Conservation (phyloP, 176 grass and related monocot genomes). For the Cenchrus purpureus region DNA sequence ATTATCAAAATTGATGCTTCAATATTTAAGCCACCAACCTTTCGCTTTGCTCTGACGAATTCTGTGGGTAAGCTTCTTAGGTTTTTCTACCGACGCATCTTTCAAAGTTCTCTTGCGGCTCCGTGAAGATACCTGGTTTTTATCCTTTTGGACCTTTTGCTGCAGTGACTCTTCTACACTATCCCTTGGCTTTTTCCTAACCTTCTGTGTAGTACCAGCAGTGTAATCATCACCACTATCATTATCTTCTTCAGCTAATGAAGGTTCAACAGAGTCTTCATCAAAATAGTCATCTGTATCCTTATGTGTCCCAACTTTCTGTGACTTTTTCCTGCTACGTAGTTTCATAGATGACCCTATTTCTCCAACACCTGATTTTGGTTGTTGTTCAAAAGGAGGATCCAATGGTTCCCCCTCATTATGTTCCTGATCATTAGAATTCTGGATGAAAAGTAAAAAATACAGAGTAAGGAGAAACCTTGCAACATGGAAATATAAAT, state of each 20-base stretch:
- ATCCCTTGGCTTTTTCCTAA: constrained; percentile 48
- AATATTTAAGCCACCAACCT: constrained; percentile 54
- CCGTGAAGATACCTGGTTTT: constrained; percentile 35
- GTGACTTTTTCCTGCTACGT: constrained; percentile 37
- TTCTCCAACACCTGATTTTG: constrained; percentile 41
- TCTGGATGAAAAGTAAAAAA: constrained; percentile 5
- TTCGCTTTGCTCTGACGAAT: constrained; percentile 60
- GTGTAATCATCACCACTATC: constrained; percentile 48
- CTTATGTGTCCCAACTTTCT: constrained; percentile 36
- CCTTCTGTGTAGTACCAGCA: constrained; percentile 42
- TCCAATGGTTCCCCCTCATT: constrained; percentile 28
- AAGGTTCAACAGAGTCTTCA: constrained; percentile 41
- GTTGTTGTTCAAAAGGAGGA: constrained; percentile 38
- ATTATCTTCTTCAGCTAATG: constrained; percentile 44
- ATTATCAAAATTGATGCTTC: background rate
- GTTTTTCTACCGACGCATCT: constrained; percentile 31
- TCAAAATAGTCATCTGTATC: constrained; percentile 37
- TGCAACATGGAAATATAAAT: constrained; percentile 11
- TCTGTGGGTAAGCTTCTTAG: constrained; percentile 63
- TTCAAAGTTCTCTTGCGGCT: constrained; percentile 46
- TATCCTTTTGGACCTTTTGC: constrained; percentile 44
- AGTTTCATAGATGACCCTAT: constrained; percentile 33
- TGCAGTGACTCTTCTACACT: constrained; percentile 36
- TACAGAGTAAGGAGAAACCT: background rate
- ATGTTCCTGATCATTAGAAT: constrained; percentile 36